These are phyloP conservation scores for Domatiomyces catenatus DNA, from an alignment of 2,329 filamentous ascomycete genomes.

Conservation along the genomic window DNA sequence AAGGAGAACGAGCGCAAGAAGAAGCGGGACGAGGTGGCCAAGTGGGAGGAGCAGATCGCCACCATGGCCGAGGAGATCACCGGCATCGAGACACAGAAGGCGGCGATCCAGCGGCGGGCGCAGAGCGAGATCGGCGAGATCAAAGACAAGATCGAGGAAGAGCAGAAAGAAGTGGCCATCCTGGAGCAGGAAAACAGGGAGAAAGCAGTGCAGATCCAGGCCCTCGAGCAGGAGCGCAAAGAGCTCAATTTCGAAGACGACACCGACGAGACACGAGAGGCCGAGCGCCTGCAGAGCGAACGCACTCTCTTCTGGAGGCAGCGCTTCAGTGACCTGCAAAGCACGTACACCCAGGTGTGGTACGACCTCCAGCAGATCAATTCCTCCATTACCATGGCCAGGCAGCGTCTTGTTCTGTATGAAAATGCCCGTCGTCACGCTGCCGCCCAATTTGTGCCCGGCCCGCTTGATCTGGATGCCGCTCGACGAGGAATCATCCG, in stretches of 20 bases:
- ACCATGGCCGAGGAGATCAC: conserved; percentile 37
- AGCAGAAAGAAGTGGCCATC: conserved; percentile 35
- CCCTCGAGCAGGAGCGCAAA: conserved; percentile 43
- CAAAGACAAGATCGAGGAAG: conserved; percentile 29
- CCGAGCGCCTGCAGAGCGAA: conserved; percentile 35
- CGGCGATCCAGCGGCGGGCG: conserved; percentile 26
- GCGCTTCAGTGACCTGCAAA: conserved; percentile 28
- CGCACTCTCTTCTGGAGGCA: conserved; percentile 33
- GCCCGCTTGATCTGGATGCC: conserved; percentile 28
- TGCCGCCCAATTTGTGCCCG: conserved; percentile 24
- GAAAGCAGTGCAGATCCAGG: conserved; percentile 45
- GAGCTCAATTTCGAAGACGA: conserved; percentile 31
- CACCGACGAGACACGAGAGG: conserved; percentile 36
- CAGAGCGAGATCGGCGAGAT: conserved; percentile 27
- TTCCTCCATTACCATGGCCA: conserved; percentile 12
- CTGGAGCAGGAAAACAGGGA: conserved; percentile 48
- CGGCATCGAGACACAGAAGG: conserved; percentile 29
- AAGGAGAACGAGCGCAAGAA: conserved; percentile 47
- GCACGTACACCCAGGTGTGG: conserved; percentile 26
- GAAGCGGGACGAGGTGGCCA: conserved; percentile 42
- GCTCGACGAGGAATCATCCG: conserved; percentile 24
- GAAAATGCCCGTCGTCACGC: conserved; percentile 24
- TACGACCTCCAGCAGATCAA: conserved; percentile 12
- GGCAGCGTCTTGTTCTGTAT: conserved; percentile 20
- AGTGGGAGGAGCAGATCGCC: conserved; percentile 41